Evolutionary conservation across 2,329 filamentous ascomycete species (phyloP).

Genomic region (Neofusicoccum parvum): DNA sequence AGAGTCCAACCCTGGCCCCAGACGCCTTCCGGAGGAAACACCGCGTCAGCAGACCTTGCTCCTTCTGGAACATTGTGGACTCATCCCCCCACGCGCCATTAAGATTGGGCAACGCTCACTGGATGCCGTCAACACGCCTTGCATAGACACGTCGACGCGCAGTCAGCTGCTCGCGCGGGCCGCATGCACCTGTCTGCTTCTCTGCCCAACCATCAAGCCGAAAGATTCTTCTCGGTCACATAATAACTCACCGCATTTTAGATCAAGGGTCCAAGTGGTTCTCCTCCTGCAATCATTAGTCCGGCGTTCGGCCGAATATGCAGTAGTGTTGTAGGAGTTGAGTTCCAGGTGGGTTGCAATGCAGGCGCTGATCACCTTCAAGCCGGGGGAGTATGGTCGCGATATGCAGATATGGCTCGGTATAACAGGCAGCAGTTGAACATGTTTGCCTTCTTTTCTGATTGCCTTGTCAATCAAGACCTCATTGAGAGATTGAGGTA

Average conservation of each 20-base stretch:
- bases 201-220: background rate
- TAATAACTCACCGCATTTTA: too few relatives aligned
- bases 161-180: background rate
- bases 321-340: too few relatives aligned
- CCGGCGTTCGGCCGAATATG: too few relatives aligned
- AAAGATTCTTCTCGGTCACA: too few relatives aligned
- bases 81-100: background rate
- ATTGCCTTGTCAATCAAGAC: too few relatives aligned
- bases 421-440: background rate
- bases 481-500: too few relatives aligned
- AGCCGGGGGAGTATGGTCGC: background rate
- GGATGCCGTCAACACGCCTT: background rate
- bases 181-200: background rate
- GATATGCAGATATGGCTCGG: background rate
- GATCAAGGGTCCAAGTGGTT: background rate
- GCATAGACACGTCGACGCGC: conserved; percentile 3
- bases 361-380: background rate
- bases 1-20: background rate
- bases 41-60: background rate
- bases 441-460: too few relatives aligned
- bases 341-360: background rate
- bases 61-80: background rate
- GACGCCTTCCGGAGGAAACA: background rate
- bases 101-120: background rate
- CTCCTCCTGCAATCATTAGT: background rate